Base-by-base conservation (phyloP, 106 monocot species). In the Agapanthus africanus region DNA sequence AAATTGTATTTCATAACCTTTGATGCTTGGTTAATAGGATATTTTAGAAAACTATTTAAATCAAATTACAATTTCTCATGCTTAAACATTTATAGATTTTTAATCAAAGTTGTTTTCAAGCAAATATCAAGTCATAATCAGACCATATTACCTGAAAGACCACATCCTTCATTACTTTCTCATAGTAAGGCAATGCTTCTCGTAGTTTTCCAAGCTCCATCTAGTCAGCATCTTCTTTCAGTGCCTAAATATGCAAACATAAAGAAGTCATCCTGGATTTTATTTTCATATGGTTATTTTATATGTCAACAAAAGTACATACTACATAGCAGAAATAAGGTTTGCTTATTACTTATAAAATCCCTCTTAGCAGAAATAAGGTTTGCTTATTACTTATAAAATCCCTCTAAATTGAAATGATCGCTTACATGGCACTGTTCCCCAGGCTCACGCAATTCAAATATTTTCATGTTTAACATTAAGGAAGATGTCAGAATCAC, bases 121-220 rank as follows among this genome's bases (percentile, higher is more conserved):
- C 10, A 31, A 57, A 1, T 57, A 30, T 31, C 23, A 27, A 18
- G 10, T 13, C 27, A 30, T 15, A 26, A 57, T 54, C 52, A 61
- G 35, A 35, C 4, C 7, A 40, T 42, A 37, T 67, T 84, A 91
- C 95, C 95, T 91, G 73, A 65, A 86, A 95, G 66, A 85, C 54
- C 71, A 88, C 44, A 40, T 37, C 66, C 11, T 78, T 80, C 95
- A 91, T 95, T 36, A 95, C 77, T 74, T 88, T 83, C 76, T 91
- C 95, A 88, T 79, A 95, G 65, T 65, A 88, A 51, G 86, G 88
- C 60, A 95, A 39, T 65, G 95, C 95, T 78, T 85, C 87, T 28
- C 41, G 69, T 37, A 95, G 88, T 63, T 80, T 82, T 80, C 95
- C 95, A 52, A 54, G 40, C 66, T 88, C 86, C 95, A 95, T 88